These are phyloP conservation scores for Coniochaeta hoffmannii DNA, from an alignment of 2,329 filamentous ascomycete genomes.

Conservation along the genomic window DNA sequence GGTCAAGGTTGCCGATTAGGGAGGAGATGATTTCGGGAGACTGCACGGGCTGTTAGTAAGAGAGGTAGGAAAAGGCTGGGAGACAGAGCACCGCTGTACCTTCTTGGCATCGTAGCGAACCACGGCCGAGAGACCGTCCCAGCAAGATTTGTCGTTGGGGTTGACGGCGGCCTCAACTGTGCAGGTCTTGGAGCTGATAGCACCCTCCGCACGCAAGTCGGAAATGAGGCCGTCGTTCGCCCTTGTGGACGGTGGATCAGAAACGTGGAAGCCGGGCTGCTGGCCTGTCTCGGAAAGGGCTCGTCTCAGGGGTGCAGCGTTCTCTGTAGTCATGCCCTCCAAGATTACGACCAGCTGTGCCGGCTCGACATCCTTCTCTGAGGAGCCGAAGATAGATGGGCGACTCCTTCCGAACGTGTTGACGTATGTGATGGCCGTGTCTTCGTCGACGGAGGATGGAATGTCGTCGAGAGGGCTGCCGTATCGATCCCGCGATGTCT, in stretches of 20 bases:
- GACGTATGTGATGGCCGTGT: conserved; percentile 47
- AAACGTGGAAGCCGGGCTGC: conserved; percentile 40
- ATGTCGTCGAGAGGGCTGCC: conserved; percentile 41
- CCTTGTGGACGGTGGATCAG: conserved; percentile 33
- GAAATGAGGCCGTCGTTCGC: conserved; percentile 35
- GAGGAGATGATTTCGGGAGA: conserved; percentile 32
- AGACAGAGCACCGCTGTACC: conserved; percentile 24
- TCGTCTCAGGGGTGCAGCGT: conserved; percentile 33
- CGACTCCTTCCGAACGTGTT: conserved; percentile 51
- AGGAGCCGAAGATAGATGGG: conserved; percentile 41
- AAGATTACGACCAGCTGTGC: conserved; percentile 54
- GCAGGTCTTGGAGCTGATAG: conserved; percentile 28
- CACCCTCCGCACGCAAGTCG: conserved; percentile 25
- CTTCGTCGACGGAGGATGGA: conserved; percentile 30
- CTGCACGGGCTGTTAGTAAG: conserved; percentile 16
- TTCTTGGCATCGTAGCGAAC: conserved; percentile 35
- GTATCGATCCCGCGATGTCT: conserved; percentile 19
- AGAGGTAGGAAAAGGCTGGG: not conserved
- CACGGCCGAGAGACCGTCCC: conserved; percentile 33
- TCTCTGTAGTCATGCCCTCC: conserved; percentile 44
- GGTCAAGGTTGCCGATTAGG: conserved; percentile 35
- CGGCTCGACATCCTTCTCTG: conserved; percentile 23
- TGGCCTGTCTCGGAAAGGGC: conserved; percentile 26
- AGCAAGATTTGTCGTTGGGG: conserved; percentile 36
- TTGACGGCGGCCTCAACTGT: conserved; percentile 31